Base-by-base conservation (phyloP, 495 filamentous ascomycete genomes). In the Podospora fimiseda region DNA sequence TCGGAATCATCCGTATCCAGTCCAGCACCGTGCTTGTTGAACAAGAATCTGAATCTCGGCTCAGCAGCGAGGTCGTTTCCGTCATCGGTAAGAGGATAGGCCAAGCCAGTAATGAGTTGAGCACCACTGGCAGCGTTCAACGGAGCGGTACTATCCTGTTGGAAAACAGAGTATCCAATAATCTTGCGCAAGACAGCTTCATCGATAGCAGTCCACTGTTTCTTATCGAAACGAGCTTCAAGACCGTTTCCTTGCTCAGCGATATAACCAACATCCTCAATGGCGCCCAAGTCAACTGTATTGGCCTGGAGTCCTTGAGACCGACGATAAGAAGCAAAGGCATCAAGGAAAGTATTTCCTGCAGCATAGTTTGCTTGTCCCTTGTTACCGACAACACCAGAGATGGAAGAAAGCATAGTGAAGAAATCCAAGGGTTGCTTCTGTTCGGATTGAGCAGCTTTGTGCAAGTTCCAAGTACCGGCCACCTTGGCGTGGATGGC, bases 311-410 rank as follows among this genome's bases (percentile, higher is more conserved):
- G 49, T 6, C 61, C 56, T 44, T 53, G 63, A 39, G 36, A 50
- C 13, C 39, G 39, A 38, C 57, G 58, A 53, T 57, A 64, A 16
- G 41, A 38, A 4, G 65, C 68, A 43, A 79, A 69, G 3, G 71
- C 70, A 36, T 78, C 79, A 1, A 80, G 65, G 58, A 77, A 84
- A 9, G 76, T 72, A 58, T 82, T 83, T 7, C 72, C 79, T 2
- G 79, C 78, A 8, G 78, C 71, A 58, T 85, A 85, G 11, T 78
- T 76, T 15, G 76, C 69, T 61, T 85, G 83, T 0, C 76, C 74
- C 21, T 66, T 59, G 36, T 64, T 75, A 2, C 83, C 83, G n/a
- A 82, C 60, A 1, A 78, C 61, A 22, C 66, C 74, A 0, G 66
- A 58, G 76, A 43, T 69, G 18, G 19, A 30, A 8, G 53, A 57